These are phyloP conservation scores for Boletus rex-veris DNA, from an alignment of 768 basidiomycete genomes.

Conservation along the genomic window DNA sequence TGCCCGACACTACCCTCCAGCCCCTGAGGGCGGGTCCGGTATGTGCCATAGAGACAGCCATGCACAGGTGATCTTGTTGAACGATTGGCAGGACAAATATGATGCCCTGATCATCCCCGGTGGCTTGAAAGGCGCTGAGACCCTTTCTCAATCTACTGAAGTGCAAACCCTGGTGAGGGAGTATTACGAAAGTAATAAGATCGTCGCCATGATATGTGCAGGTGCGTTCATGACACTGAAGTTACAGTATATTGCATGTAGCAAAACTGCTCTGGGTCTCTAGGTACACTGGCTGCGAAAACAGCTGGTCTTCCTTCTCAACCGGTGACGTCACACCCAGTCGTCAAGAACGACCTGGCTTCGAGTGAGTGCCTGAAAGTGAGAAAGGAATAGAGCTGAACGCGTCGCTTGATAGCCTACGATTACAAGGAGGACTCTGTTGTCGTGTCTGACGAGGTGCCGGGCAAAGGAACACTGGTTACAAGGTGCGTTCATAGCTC, in stretches of 20 bases:
- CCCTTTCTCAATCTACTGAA: slow-evolving; percentile 52
- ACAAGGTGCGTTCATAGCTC: slow-evolving; percentile 54
- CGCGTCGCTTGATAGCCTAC: slow-evolving; percentile 45
- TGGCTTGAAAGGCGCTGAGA: slow-evolving; percentile 74
- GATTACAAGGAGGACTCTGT: slow-evolving; percentile 73
- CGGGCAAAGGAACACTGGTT: slow-evolving; percentile 50
- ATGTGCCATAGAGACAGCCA: slow-evolving; percentile 12
- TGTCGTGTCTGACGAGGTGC: slow-evolving; percentile 49
- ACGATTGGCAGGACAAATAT: slow-evolving; percentile 48
- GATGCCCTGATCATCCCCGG: slow-evolving; percentile 76
- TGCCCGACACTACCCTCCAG: slow-evolving; percentile 60
- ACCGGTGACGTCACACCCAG: slow-evolving; percentile 75
- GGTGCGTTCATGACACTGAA: slow-evolving; percentile 39
- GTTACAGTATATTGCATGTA: background rate
- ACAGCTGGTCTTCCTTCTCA: slow-evolving; percentile 58
- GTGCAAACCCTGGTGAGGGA: slow-evolving; percentile 63
- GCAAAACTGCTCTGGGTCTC: background rate
- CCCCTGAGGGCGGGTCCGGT: slow-evolving; percentile 46
- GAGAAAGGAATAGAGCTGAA: background rate
- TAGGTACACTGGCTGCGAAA: slow-evolving; percentile 70
- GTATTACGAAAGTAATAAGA: slow-evolving; percentile 38
- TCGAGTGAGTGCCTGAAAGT: slow-evolving; percentile 36
- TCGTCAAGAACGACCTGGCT: slow-evolving; percentile 58
- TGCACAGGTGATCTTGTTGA: background rate
- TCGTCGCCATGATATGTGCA: slow-evolving; percentile 86